Evolutionary conservation across 1,284 basidiomycete species (phyloP).

Genomic region (Naganishia liquefaciens): DNA sequence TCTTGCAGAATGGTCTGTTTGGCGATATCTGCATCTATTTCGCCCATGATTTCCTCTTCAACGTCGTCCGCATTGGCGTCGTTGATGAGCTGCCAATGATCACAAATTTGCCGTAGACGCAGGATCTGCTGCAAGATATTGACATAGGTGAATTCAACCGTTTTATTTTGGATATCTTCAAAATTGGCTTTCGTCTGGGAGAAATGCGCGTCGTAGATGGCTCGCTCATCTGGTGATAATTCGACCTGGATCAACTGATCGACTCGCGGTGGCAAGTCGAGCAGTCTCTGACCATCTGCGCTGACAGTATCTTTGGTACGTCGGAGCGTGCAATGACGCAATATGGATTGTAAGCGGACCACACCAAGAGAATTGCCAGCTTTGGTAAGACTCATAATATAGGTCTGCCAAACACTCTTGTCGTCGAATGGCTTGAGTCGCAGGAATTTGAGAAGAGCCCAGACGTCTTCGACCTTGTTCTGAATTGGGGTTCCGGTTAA

Average conservation of each 20-base stretch:
- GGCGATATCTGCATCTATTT: conserved; percentile 33
- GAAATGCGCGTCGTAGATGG: conserved; percentile 85
- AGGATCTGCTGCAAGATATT: conserved; percentile 95
- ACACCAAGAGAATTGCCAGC: conserved; percentile 87
- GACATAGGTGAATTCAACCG: conserved; percentile 70
- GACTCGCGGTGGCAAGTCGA: conserved; percentile 80
- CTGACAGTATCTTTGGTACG: conserved; percentile 89
- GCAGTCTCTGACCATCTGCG: conserved; percentile 77
- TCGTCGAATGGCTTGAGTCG: conserved; percentile 90
- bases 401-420: conserved; percentile 88
- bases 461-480: conserved; percentile 98
- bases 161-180: conserved; percentile 41
- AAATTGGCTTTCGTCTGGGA: conserved; percentile 87
- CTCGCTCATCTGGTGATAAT: conserved; percentile 78
- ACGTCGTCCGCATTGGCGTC: conserved; percentile 28
- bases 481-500: conserved; percentile 97
- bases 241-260: conserved; percentile 83
- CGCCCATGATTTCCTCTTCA: conserved; percentile 33
- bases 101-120: conserved; percentile 93
- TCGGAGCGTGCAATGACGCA: conserved; percentile 93
- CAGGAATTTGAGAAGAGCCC: conserved; percentile 92
- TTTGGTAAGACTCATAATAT: conserved; percentile 87
- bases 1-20: conserved; percentile 25
- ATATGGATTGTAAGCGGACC: conserved; percentile 90
- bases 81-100: conserved; percentile 88